Evolutionary conservation across 805 yeast genomes (phyloP).

Genomic region (Starmerella kuoi): DNA sequence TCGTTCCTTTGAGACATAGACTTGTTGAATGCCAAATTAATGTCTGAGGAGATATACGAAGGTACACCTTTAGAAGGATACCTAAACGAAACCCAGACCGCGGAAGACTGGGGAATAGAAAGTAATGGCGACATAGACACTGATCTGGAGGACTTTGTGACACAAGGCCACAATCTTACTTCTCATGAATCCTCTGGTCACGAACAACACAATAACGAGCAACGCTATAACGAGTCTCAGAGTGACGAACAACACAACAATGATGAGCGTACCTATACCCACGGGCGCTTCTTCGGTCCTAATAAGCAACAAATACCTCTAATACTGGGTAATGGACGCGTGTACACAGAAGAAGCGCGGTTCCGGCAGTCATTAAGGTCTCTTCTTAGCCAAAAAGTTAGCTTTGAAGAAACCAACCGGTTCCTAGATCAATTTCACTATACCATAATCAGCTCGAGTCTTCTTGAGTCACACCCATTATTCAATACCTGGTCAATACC

Average conservation of each 20-base stretch:
- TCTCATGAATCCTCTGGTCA: background rate
- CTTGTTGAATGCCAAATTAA: conserved; percentile 1
- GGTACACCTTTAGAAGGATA: conserved; percentile 27
- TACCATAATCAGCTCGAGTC: conserved; percentile 37
- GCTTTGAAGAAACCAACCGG: conserved; percentile 24
- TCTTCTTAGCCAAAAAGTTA: conserved; percentile 23
- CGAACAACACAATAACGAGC: background rate
- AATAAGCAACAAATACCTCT: conserved; percentile 9
- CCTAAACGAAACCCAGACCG: conserved; percentile 16
- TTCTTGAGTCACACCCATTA: conserved; percentile 33
- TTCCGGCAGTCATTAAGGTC: conserved; percentile 21
- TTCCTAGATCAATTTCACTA: conserved; percentile 44
- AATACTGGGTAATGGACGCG: conserved; percentile 2
- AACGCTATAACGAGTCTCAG: background rate
- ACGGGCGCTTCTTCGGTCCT: background rate
- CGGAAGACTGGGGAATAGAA: conserved; percentile 29
- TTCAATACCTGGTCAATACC: conserved; percentile 21
- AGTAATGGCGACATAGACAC: conserved; percentile 6
- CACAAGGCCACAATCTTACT: too few relatives aligned
- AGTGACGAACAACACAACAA: background rate
- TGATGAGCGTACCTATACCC: background rate
- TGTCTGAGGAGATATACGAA: conserved; percentile 22
- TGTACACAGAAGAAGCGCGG: conserved; percentile 11
- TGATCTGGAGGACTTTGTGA: background rate
- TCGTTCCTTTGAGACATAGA: too few relatives aligned